Conservation (phyloP, 2,329 filamentous ascomycete genomes). For the Fusarium sp. region DNA sequence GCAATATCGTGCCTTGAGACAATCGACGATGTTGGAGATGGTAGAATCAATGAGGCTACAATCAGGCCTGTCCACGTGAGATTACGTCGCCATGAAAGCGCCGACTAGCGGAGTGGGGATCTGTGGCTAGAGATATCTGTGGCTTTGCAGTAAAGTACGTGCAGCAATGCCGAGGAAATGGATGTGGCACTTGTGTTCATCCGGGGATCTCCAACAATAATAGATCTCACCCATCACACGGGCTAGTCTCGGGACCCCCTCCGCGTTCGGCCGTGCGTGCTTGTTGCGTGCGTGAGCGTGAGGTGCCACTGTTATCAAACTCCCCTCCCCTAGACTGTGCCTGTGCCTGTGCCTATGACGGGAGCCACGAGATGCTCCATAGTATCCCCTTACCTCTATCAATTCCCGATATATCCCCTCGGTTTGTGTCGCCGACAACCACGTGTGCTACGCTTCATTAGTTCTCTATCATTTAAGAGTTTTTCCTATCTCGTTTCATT, state of each 20-base stretch:
- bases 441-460: conserved; percentile 22
- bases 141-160: conserved; percentile 1
- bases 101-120: conserved; percentile 14
- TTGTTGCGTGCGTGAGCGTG: background rate
- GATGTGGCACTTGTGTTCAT: background rate
- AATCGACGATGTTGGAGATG: conserved; percentile 29
- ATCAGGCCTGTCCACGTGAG: conserved; percentile 46
- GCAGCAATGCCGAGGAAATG: background rate
- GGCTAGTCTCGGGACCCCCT: conserved; percentile 37
- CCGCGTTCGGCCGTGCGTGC: conserved; percentile 36
- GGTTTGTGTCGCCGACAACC: conserved; percentile 9
- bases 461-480: conserved; percentile 12
- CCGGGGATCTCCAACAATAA: conserved; percentile 21
- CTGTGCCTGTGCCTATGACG: background rate
- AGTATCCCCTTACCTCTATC: conserved; percentile 21
- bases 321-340: background rate
- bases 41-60: conserved; percentile 42
- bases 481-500: conserved; percentile 23
- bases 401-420: conserved; percentile 15
- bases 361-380: conserved; percentile 38
- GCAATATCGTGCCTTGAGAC: conserved; percentile 9
- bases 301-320: conserved; percentile 12
- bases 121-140: conserved; percentile 1
- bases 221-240: conserved; percentile 30
- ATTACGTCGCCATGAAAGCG: conserved; percentile 43